Evolutionary conservation across 2,329 filamentous ascomycete species (phyloP).

Genomic region (Alternaria arbusti): DNA sequence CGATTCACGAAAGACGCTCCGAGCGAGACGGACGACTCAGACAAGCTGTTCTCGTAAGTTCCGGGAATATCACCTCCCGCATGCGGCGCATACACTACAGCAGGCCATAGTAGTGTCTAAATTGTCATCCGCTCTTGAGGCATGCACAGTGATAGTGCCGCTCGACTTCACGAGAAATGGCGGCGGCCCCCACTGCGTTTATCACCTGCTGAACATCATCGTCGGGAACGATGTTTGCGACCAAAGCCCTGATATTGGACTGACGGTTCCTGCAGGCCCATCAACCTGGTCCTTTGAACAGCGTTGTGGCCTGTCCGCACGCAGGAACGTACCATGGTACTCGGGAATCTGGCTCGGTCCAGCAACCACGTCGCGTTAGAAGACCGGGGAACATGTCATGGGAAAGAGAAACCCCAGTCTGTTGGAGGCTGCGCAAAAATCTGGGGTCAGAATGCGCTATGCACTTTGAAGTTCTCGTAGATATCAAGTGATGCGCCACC

Average conservation of each 20-base stretch:
- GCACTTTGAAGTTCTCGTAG: neutral
- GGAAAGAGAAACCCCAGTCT: neutral
- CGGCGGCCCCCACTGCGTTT: neutral
- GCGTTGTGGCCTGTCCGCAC: neutral
- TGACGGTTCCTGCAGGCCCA: neutral
- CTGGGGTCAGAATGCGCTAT: neutral
- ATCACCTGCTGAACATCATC: neutral
- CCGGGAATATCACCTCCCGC: neutral
- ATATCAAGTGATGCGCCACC: neutral
- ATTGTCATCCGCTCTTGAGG: neutral
- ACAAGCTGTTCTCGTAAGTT: neutral
- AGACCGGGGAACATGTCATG: neutral
- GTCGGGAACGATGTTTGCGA: neutral
- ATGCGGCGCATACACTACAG: neutral
- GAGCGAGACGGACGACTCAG: neutral
- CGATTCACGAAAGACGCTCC: neutral
- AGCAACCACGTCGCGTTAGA: conserved; percentile 1
- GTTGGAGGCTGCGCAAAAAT: neutral
- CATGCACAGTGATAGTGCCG: neutral
- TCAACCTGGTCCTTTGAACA: neutral
- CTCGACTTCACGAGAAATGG: neutral
- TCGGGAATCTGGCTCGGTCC: neutral
- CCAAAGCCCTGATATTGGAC: neutral
- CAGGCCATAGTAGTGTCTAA: neutral
- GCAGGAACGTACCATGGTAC: neutral